These are phyloP conservation scores for Trametes gibbosa DNA, from an alignment of 768 basidiomycete genomes.

Conservation along the genomic window DNA sequence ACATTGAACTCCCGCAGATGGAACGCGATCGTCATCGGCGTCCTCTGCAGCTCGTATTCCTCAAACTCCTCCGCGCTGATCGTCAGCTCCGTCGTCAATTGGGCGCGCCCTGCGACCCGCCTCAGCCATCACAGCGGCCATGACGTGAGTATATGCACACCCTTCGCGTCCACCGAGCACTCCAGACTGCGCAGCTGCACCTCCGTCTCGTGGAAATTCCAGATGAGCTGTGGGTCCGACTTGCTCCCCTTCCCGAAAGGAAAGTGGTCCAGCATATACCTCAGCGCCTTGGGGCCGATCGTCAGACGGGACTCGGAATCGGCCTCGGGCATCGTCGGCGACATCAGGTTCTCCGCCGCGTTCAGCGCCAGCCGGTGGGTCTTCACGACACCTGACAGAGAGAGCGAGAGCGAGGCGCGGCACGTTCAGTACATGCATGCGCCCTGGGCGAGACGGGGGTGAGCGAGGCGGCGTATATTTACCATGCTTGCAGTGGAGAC, in stretches of 20 bases:
- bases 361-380: conserved; percentile 72
- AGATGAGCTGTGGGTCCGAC: conserved; percentile 75
- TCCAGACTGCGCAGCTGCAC: conserved; percentile 69
- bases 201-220: conserved; percentile 71
- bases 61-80: conserved; percentile 83
- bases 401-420: background rate
- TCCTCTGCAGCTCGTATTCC: conserved; percentile 59
- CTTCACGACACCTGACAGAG: conserved; percentile 64
- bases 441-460: background rate
- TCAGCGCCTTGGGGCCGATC: conserved; percentile 70
- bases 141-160: conserved; percentile 31
- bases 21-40: conserved; percentile 70
- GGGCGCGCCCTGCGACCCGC: conserved; percentile 46
- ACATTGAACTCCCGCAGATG: conserved; percentile 86
- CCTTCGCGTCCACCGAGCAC: conserved; percentile 62
- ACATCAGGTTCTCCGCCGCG: conserved; percentile 54
- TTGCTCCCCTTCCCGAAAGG: conserved; percentile 58
- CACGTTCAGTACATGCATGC: conserved; percentile 12
- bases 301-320: conserved; percentile 60
- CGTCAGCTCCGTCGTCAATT: conserved; percentile 72
- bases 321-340: conserved; percentile 62
- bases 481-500: conserved; percentile 85
- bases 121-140: background rate
- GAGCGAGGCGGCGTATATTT: conserved; percentile 15
- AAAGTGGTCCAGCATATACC: conserved; percentile 82